Base-by-base conservation (phyloP, 768 basidiomycete genomes). In the Kwoniella europaea region DNA sequence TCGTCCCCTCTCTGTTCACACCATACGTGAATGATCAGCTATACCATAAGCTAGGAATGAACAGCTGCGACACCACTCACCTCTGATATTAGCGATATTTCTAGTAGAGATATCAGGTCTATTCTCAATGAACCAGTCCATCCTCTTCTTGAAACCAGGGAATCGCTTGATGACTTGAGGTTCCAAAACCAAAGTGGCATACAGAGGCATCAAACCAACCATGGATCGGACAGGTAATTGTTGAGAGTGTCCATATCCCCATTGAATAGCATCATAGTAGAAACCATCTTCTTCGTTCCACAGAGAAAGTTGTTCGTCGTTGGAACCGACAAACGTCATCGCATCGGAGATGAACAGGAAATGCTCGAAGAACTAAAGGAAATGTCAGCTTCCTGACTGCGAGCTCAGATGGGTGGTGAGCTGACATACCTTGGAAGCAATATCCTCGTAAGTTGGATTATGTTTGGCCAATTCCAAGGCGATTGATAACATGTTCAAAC, bases 301-400 rank as follows among this genome's bases (percentile, higher is more conserved):
- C 13, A 99, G 87, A 71, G 91, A 92, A 54, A 88, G 81, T 78
- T 93, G 90, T 75, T 90, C 86, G 24, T 84, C 83, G 50, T 91
- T 90, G n/a, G 91, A 91, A 68, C 88, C 87, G 78, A 88, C 87
- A 85, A 88, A 98, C 0, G 97, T 97, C 97, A 99, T 98, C 9
- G 97, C 97, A 82, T 99, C 97, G 10, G 97, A 89, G 64, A 99
- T 99, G 86, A 94, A 96, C 78, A 98, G 91, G 85, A 98, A 99
- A 83, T 98, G 94, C 91, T 94, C 77, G 44, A 84, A 84, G 71
- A 73, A 79, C 76, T 72, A 35, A 20, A 35, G n/a, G 52, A 68
- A 46, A 60, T 69, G 43, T 67, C 43, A 59, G 55, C 46, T 22
- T 18, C 16, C n/a, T 18, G 10, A 58, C 24, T 13, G 46, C 4